Conservation (phyloP, 495 filamentous ascomycete species). For the Aspergillus nanangensis region DNA sequence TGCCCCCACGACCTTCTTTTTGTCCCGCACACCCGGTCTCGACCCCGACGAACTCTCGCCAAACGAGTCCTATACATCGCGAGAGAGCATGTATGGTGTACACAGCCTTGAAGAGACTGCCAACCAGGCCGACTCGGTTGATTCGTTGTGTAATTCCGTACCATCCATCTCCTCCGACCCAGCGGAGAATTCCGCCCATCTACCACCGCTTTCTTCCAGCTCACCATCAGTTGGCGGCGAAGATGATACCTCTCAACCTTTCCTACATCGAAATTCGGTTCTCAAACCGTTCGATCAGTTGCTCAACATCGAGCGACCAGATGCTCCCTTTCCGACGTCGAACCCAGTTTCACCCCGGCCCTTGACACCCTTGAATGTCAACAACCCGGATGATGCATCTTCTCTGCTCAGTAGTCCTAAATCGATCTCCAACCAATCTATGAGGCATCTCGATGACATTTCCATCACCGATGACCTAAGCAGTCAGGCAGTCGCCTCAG, state of each 20-base stretch:
- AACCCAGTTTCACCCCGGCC: constrained; percentile 33
- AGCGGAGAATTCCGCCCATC: not conserved
- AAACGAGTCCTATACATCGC: constrained; percentile 16
- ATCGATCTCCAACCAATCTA: constrained; percentile 44
- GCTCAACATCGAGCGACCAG: constrained; percentile 13
- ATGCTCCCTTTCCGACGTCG: constrained; percentile 18
- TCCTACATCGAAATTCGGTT: constrained; percentile 26
- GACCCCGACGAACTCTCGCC: constrained; percentile 23
- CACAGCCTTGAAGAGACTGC: constrained; percentile 58
- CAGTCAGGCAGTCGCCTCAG: constrained; percentile 45
- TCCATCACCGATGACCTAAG: constrained; percentile 47
- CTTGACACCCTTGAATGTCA: constrained; percentile 40
- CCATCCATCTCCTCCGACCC: constrained; percentile 1
- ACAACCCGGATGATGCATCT: constrained; percentile 35
- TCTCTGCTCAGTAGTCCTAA: constrained; percentile 52
- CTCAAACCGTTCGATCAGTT: constrained; percentile 27
- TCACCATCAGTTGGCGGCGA: no score
- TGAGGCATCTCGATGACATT: constrained; percentile 46
- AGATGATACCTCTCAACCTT: not conserved
- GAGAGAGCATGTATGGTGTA: constrained; percentile 56
- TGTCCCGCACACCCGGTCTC: constrained; percentile 28
- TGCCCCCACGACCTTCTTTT: constrained; percentile 45
- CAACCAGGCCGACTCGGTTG: constrained; percentile 17
- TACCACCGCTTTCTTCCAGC: not conserved
- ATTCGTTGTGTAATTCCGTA: constrained; percentile 9